Evolutionary conservation across 495 filamentous ascomycete genomes (phyloP), one percentile per base, ranked within the genome.

Genomic region (Talaromyces adpressus): DNA sequence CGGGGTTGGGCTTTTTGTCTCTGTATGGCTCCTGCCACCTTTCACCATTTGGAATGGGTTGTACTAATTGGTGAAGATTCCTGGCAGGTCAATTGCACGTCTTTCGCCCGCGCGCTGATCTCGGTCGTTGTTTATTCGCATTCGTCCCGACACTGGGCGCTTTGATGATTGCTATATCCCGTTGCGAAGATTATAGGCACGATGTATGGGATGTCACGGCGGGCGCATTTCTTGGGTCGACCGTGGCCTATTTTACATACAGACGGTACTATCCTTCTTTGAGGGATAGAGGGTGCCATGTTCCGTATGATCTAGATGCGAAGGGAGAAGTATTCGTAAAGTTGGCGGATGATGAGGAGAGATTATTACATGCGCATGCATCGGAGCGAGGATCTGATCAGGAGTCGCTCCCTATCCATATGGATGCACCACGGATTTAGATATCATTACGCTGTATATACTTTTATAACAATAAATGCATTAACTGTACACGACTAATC

Each of bases 111-210:
- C 80, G 84, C 20, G 81, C 88, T 2, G 91, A 93, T 68, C 79
- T 94, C 53, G 77, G 81, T 4, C 83, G 82, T 20, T 83, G 83
- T 54, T 76, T 96, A 29, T 32, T 81, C 23, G 78, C 77, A 7
- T 72, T 82, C 23, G 69, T 80, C 1, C 95, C 95, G 4, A 68
- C 96, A 2, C 67, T 98, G 1, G 91, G 89, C 27, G 95, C 95
- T 6, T 78, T 87, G 4, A 73, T 97, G 79, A 92, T 98, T 65
- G 92, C 92, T 2, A 91, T 96, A 53, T 93, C 89, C n/a, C 83
- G 94, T 6, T 86, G 91, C 57, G 88, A 96, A 70, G 94, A 99
- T 72, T 99, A 99, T 71, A 77, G 94, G 27, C 94, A 99, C 67
- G 95, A 98, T 71, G 89, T 95, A 4, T 96, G 88, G 57, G 94